A percentile compares a stretch with the other conserved stretches of the same genome.
Evolutionary conservation across 176 grass and related monocot genomes (phyloP).

Genomic region (Oryza meyeriana): DNA sequence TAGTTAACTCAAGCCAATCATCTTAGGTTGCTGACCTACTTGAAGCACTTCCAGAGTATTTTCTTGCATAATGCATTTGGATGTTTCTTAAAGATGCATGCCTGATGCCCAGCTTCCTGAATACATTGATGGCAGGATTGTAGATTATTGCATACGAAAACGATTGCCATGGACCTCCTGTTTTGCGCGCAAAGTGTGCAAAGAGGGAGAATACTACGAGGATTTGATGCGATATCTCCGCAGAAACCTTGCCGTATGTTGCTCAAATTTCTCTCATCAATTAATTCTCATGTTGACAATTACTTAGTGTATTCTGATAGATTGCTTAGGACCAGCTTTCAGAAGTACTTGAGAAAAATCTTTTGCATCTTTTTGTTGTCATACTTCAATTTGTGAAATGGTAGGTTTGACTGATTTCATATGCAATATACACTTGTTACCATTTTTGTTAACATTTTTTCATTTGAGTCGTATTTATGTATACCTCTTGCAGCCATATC

Average conservation of each 20-base stretch:
- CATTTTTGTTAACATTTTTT: slow-evolving; percentile 4
- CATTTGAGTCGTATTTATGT: neutral
- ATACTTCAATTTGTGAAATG: neutral
- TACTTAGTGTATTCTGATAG: slow-evolving; percentile 5
- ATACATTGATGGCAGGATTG: slow-evolving; percentile 41
- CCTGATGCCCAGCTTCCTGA: neutral
- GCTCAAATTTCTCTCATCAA: neutral
- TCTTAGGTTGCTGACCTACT: neutral
- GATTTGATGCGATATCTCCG: slow-evolving; percentile 88
- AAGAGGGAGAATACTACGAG: slow-evolving; percentile 90
- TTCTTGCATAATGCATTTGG: neutral
- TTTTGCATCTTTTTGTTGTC: neutral
- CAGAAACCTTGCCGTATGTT: slow-evolving; percentile 77
- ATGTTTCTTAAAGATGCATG: neutral
- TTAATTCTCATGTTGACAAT: neutral
- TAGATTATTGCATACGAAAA: slow-evolving; percentile 76
- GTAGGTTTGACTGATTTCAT: neutral
- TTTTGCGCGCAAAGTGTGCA: slow-evolving; percentile 69
- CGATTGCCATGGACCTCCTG: slow-evolving; percentile 70
- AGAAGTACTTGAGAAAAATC: neutral
- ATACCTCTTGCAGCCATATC: neutral
- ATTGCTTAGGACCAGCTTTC: neutral
- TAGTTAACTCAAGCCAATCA: neutral
- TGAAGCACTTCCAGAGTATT: neutral
- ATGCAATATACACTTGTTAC: neutral